A percentile compares a stretch with the other conserved stretches of the same genome.
phyloP scores from a whole-genome alignment of 2,329 filamentous ascomycete genomes.

The Fusarium sp. region DNA sequence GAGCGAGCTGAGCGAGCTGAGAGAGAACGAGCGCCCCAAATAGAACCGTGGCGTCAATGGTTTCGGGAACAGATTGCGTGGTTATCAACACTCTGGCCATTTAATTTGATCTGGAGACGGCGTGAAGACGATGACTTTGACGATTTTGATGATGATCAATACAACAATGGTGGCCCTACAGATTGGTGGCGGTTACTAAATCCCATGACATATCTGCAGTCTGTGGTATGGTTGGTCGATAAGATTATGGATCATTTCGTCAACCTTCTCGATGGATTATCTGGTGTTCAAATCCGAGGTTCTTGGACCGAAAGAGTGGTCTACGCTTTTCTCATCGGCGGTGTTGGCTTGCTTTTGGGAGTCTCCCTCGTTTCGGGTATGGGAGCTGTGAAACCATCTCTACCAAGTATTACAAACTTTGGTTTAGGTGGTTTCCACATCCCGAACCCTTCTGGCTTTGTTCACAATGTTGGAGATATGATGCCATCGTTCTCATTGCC shows the following conservation, averaged over 20 bases:
- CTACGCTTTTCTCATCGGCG: background rate
- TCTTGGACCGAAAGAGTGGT: background rate
- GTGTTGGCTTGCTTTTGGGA: slow-evolving; percentile 6
- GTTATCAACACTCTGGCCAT: slow-evolving; percentile 36
- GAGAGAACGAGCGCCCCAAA: slow-evolving; percentile 1
- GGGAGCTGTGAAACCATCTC: background rate
- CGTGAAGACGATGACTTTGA: slow-evolving; percentile 5
- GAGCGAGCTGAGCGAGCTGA: slow-evolving; percentile 21
- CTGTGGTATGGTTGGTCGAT: slow-evolving; percentile 38
- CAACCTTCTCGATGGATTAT: slow-evolving; percentile 27
- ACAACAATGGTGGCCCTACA: slow-evolving; percentile 9
- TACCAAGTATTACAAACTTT: slow-evolving; percentile 2
- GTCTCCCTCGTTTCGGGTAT: background rate
- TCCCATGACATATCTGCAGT: slow-evolving; percentile 46
- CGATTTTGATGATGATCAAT: slow-evolving; percentile 17
- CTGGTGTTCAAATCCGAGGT: background rate
- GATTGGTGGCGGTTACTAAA: slow-evolving; percentile 44
- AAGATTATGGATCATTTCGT: slow-evolving; percentile 31
- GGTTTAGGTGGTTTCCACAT: slow-evolving; percentile 13
- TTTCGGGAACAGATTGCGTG: slow-evolving; percentile 36
- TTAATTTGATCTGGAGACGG: slow-evolving; percentile 10
- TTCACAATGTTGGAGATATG: slow-evolving; percentile 31
- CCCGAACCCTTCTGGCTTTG: slow-evolving; percentile 23
- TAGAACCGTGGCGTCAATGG: slow-evolving; percentile 25
- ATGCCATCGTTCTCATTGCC: slow-evolving; percentile 45